Base-by-base conservation (phyloP, 2,329 filamentous ascomycete species). In the Emergomyces pasteurianus region DNA sequence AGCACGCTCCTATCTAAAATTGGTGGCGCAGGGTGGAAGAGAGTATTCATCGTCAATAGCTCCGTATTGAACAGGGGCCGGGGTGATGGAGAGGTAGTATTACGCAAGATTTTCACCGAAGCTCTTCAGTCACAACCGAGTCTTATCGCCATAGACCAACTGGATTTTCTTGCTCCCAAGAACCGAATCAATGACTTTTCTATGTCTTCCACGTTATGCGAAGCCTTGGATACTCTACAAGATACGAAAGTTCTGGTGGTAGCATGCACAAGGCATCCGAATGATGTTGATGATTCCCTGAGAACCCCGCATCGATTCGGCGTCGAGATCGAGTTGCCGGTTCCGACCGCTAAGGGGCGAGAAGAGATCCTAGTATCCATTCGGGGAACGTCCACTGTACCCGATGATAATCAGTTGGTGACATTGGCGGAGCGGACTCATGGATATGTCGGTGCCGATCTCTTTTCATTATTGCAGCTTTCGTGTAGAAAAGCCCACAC, bases 361-460 rank as follows among this genome's bases (percentile, higher is more conserved):
- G 82, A 84, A 55, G 85, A 90, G 36, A 95, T 96, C 14, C 74
- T 96, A 26, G 80, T 83, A 36, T 83, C 83, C 7, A 77, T 88
- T 62, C 70, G 75, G 53, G 75, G 70, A 61, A 76, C 83, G 53
- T 75, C 71, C n/a, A 68, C 78, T 3, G 79, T 77, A 9, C 76
- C 77, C 9, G 78, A 73, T 59, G 79, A 86, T 2, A 74, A 75
- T 1, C 76, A 84, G 10, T 74, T 90, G 21, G 75, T 80, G 3
- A 76, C 80, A 21, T 76, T 95, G 50, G 87, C 87, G 49, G 83
- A 88, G 63, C 83, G 85, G 60, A 95, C 92, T 0, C 91, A 96
- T 69, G 92, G 92, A 3, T 96, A 90, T 72, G 95, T 90, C 38
- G 88, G 88, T 4, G 81, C 83, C 1, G 92, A 96, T 71, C 78